phyloP scores from a whole-genome alignment of 2,329 filamentous ascomycete species.

The Hypoxylon sp. region DNA sequence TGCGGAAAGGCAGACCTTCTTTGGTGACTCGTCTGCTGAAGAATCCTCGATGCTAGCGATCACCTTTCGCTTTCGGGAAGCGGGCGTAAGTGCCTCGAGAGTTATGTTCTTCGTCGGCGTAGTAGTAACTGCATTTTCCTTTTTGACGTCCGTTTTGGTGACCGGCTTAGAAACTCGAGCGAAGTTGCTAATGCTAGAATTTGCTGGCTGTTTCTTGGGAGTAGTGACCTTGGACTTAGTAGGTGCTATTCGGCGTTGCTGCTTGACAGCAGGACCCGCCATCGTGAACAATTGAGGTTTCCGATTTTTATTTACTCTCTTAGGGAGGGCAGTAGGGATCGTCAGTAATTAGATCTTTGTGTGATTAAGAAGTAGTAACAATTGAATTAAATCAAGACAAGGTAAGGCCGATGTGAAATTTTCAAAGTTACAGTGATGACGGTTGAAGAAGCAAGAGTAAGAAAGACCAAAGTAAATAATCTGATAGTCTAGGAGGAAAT shows the following conservation, averaged over 20 bases:
- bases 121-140: slow-evolving; percentile 44
- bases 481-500: no score
- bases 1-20: slow-evolving; percentile 28
- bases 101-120: slow-evolving; percentile 55
- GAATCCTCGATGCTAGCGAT: slow-evolving; percentile 42
- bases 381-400: slow-evolving; percentile 19
- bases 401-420: slow-evolving; percentile 18
- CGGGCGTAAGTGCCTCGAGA: slow-evolving; percentile 49
- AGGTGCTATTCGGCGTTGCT: slow-evolving; percentile 42
- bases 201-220: slow-evolving; percentile 43
- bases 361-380: slow-evolving; percentile 7
- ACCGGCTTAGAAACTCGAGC: slow-evolving; percentile 57
- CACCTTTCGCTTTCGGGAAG: slow-evolving; percentile 49
- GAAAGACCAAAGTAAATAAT: slow-evolving; percentile 7
- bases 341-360: slow-evolving; percentile 12
- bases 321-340: slow-evolving; percentile 4
- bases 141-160: slow-evolving; percentile 48
- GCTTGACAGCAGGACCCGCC: slow-evolving; percentile 41
- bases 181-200: slow-evolving; percentile 55
- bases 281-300: slow-evolving; percentile 31
- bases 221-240: slow-evolving; percentile 38
- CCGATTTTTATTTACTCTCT: slow-evolving; percentile 4
- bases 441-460: slow-evolving; percentile 12
- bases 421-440: slow-evolving; percentile 8
- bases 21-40: slow-evolving; percentile 43